Base-by-base conservation (phyloP, 2,329 filamentous ascomycete genomes). In the Verticillium longisporum region DNA sequence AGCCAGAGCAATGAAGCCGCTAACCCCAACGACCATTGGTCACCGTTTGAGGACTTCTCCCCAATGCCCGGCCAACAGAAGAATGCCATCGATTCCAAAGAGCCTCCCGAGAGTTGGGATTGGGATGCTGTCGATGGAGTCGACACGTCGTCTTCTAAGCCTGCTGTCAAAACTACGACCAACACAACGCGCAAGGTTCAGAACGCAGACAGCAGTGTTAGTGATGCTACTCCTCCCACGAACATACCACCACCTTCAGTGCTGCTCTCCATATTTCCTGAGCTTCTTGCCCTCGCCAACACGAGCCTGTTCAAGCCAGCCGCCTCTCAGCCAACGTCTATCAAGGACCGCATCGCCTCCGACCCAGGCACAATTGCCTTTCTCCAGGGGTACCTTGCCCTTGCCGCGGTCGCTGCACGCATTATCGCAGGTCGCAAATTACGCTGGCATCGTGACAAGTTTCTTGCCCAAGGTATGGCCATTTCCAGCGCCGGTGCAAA, bases 211-310 rank as follows among this genome's bases (percentile, higher is more conserved):
- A 50, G 1, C n/a, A 31, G 21, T 11, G 50, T 31, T 15, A 72
- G 78, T 61, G 70, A 72, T 45, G 71, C 73, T 5, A 76, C 80
- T 31, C 89, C 91, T 6, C 92, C 92, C 5, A 91, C 87, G 18
- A 97, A 97, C 69, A 87, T 97, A 7, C 94, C 94, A 10, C 94
- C 94, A 4, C 94, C 94, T 1, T 91, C 91, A 1, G 82, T 96
- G 21, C 79, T 98, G 14, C 81, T 98, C 26, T 87, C 90, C 9
- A 74, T 92, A 7, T 92, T 97, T 65, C 86, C 91, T 0, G 78
- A 84, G 7, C 77, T 96, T 5, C 85, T 97, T 63, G 80, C 83
- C 21, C 79, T 88, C 33, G 87, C 88, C 4, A 84, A 88, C 63
- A 76, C 82, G 18, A 79, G 80, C 26, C 79, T 94, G 1, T 88